Evolutionary conservation across 2,329 filamentous ascomycete genomes (phyloP).

Genomic region (Neurospora sp.): DNA sequence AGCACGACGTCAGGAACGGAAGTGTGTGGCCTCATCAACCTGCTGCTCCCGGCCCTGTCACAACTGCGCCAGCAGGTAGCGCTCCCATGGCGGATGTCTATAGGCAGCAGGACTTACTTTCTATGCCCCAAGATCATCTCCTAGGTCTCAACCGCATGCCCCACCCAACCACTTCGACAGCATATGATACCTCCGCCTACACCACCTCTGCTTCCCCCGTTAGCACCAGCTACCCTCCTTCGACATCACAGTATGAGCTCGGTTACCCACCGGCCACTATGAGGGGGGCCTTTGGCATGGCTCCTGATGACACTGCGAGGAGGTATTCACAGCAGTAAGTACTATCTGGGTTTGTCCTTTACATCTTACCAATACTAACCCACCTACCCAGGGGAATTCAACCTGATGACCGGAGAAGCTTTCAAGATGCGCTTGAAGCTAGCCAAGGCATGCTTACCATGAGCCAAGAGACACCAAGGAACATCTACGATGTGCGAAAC

Average conservation of each 20-base stretch:
- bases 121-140: constrained; percentile 59
- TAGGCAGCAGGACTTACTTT: constrained; percentile 59
- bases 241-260: constrained; percentile 63
- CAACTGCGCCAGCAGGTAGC: constrained; percentile 64
- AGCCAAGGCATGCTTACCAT: constrained; percentile 91
- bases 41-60: constrained; percentile 58
- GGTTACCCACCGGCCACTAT: constrained; percentile 61
- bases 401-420: constrained; percentile 38
- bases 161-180: constrained; percentile 47
- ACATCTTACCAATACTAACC: not conserved
- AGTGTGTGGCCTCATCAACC: constrained; percentile 33
- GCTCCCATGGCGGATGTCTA: constrained; percentile 45
- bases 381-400: constrained; percentile 15
- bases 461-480: constrained; percentile 88
- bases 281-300: constrained; percentile 47
- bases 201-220: constrained; percentile 58
- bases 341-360: constrained; percentile 6
- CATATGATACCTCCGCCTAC: constrained; percentile 61
- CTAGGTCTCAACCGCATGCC: constrained; percentile 56
- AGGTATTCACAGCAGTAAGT: constrained; percentile 76
- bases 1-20: constrained; percentile 38
- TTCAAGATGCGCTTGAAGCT: constrained; percentile 74
- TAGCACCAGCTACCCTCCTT: constrained; percentile 54
- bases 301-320: constrained; percentile 46
- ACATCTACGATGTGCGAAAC: constrained; percentile 65